Evolutionary conservation across 371 early-diverging fungal species (phyloP).

Genomic region (Thermomucor indicae-seudaticae): DNA sequence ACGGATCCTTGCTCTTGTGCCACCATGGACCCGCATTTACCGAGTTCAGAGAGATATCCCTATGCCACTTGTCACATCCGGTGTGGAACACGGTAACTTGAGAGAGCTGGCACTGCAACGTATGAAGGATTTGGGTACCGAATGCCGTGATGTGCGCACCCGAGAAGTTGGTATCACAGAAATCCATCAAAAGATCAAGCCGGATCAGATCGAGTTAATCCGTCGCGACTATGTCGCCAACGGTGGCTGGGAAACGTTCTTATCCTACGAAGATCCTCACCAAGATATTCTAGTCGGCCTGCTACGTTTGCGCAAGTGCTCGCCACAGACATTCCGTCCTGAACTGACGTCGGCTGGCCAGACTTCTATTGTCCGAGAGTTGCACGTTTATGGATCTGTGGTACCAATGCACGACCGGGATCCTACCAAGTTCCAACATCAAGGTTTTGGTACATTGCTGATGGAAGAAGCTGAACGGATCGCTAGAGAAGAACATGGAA

Average conservation of each 20-base stretch:
- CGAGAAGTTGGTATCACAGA: constrained; percentile 99
- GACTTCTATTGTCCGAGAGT: constrained; percentile 95
- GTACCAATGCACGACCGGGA: constrained; percentile 97
- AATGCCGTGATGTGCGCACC: constrained; percentile 99
- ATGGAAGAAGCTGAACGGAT: constrained; percentile 99
- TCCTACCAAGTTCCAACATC: constrained; percentile 99
- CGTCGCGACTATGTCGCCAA: constrained; percentile 99
- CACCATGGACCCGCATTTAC: constrained; percentile 99
- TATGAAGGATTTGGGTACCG: constrained; percentile 97
- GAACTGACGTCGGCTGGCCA: constrained; percentile 82
- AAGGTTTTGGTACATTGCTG: constrained; percentile 98
- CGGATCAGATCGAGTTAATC: constrained; percentile 96
- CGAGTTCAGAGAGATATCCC: constrained; percentile 99
- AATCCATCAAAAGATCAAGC: constrained; percentile 94
- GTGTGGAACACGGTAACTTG: constrained; percentile 99
- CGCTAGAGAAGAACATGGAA: constrained; percentile 97
- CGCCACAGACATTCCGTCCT: constrained; percentile 87
- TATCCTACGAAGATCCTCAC: constrained; percentile 98
- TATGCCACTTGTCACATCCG: constrained; percentile 99
- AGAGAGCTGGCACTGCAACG: constrained; percentile 96
- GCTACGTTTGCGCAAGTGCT: constrained; percentile 95
- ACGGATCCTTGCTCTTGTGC: constrained; percentile 94
- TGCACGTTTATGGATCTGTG: constrained; percentile 99
- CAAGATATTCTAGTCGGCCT: constrained; percentile 99
- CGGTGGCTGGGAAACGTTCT: constrained; percentile 99